Conservation (phyloP, 345 rosid genomes). For the Rhodamnia rubescens region DNA sequence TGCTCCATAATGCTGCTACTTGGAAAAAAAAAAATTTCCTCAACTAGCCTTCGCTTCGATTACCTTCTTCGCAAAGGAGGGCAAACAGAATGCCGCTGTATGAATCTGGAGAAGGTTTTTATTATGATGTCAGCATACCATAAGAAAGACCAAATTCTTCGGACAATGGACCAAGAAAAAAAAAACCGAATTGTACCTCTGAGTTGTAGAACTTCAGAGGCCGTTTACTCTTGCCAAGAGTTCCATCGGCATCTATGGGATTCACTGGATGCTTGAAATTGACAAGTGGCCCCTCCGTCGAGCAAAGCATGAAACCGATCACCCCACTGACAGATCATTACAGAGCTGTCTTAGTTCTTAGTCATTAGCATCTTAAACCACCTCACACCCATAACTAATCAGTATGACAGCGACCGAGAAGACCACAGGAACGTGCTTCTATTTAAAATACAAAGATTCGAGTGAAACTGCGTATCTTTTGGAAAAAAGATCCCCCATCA, state of each 20-base stretch:
- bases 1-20: neutral
- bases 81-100: slow-evolving; percentile 88
- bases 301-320: slow-evolving; percentile 97
- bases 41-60: slow-evolving; percentile 43
- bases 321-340: slow-evolving; percentile 52
- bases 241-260: slow-evolving; percentile 39
- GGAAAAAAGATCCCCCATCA: neutral
- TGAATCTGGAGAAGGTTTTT: slow-evolving; percentile 48
- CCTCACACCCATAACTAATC: neutral
- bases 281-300: slow-evolving; percentile 79
- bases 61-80: slow-evolving; percentile 84
- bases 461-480: neutral
- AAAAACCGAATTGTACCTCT: slow-evolving; percentile 33
- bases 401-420: neutral
- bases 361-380: neutral
- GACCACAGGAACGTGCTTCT: neutral
- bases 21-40: neutral
- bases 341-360: neutral
- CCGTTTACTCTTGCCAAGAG: slow-evolving; percentile 21
- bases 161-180: neutral
- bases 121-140: neutral
- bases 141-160: neutral
- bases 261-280: slow-evolving; percentile 85
- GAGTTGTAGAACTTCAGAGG: slow-evolving; percentile 76
- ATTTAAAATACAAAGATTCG: neutral